Conservation (phyloP, 495 filamentous ascomycete genomes). For the Ascobolus immersus region DNA sequence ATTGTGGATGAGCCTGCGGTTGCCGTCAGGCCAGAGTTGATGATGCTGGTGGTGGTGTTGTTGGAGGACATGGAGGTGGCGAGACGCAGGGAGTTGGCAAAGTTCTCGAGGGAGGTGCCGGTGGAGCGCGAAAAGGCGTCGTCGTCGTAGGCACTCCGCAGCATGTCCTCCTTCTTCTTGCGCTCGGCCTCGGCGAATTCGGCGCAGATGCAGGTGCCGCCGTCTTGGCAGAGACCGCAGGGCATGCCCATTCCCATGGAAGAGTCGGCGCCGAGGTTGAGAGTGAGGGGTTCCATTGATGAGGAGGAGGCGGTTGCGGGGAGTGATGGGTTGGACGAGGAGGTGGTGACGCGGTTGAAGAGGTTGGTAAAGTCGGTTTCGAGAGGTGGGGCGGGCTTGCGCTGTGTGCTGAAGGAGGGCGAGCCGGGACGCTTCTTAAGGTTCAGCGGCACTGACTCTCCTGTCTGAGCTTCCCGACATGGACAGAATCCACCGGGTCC, state of each 20-base stretch:
- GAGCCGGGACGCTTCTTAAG: conserved; percentile 6
- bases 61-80: background rate
- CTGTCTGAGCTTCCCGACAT: no score
- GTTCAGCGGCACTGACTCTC: no score
- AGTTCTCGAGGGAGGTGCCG: background rate
- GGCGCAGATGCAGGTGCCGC: conserved; percentile 61
- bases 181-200: conserved; percentile 28
- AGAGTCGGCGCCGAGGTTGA: conserved; percentile 15
- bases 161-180: conserved; percentile 9
- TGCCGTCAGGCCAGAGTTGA: background rate
- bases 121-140: background rate
- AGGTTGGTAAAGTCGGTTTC: conserved; percentile 15
- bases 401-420: background rate
- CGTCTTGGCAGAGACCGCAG: conserved; percentile 73
- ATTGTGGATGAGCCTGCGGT: background rate
- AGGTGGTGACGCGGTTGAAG: conserved; percentile 5
- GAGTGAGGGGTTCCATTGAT: conserved; percentile 19
- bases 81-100: background rate
- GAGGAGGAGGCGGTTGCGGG: conserved; percentile 5
- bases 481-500: no score
- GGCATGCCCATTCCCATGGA: conserved; percentile 26
- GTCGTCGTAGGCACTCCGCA: background rate
- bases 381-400: conserved; percentile 14
- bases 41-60: background rate
- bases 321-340: background rate